These are phyloP conservation scores for Pelargonium cotyledonis DNA, from an alignment of 441 rosid species.

Conservation along the genomic window DNA sequence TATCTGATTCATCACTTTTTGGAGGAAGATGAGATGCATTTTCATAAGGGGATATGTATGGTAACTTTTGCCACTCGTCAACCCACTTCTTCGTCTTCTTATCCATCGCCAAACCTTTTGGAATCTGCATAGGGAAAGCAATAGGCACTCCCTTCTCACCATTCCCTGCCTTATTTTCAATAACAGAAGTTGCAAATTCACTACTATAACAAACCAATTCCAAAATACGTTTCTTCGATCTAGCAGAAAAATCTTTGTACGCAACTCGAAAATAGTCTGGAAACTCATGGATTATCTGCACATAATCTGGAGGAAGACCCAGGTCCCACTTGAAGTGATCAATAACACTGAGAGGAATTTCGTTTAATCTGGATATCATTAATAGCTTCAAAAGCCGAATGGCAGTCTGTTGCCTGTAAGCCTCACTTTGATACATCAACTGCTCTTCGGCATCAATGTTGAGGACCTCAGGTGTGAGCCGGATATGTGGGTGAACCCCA, in stretches of 20 bases:
- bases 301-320: constrained; percentile 59
- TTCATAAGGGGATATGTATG: constrained; percentile 74
- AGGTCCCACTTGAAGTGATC: constrained; percentile 56
- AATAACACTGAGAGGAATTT: constrained; percentile 49
- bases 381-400: constrained; percentile 64
- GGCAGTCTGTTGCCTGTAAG: constrained; percentile 51
- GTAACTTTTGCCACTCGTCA: constrained; percentile 80
- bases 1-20: constrained; percentile 66
- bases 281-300: constrained; percentile 53
- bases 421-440: constrained; percentile 63
- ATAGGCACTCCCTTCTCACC: constrained; percentile 32
- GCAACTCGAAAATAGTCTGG: constrained; percentile 68
- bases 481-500: constrained; percentile 67
- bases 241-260: constrained; percentile 12
- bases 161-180: constrained; percentile 46
- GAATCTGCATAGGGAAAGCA: constrained; percentile 52
- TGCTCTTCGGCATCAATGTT: constrained; percentile 73
- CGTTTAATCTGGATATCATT: constrained; percentile 57
- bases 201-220: constrained; percentile 81
- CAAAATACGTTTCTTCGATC: constrained; percentile 21
- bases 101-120: constrained; percentile 56
- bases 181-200: constrained; percentile 47
- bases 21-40: constrained; percentile 35
- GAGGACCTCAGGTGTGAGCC: constrained; percentile 66
- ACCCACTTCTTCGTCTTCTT: constrained; percentile 67